phyloP scores from a whole-genome alignment of 148 eudicot genomes.

The Suaeda aralocaspica region DNA sequence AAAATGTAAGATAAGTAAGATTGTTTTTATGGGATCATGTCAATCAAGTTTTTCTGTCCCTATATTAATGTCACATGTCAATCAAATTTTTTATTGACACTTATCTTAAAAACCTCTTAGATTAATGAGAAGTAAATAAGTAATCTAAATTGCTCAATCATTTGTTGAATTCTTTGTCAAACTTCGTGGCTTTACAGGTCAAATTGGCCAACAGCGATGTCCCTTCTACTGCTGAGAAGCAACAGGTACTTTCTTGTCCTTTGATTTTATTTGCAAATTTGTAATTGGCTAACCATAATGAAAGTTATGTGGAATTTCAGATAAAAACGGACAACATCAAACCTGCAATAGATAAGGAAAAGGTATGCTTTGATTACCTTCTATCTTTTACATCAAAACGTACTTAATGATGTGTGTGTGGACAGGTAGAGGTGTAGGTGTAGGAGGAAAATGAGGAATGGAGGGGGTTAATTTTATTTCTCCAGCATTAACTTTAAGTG shows the following conservation, averaged over 20 bases:
- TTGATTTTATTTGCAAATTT: background rate
- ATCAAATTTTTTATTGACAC: no score
- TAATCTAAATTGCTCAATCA: background rate
- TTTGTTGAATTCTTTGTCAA: constrained; percentile 6
- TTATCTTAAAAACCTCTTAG: no score
- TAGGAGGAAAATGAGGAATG: no score
- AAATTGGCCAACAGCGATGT: constrained; percentile 17
- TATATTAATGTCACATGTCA: no score
- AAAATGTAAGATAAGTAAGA: no score
- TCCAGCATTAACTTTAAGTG: background rate
- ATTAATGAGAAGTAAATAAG: no score
- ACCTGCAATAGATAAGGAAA: background rate
- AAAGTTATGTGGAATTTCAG: constrained; percentile 17
- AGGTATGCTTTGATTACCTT: constrained; percentile 8
- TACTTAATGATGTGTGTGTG: no score
- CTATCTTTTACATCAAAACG: no score
- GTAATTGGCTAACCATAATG: constrained; percentile 7
- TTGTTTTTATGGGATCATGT: no score
- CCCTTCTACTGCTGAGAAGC: constrained; percentile 6
- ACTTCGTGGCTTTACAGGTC: constrained; percentile 9
- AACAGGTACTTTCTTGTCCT: constrained; percentile 15
- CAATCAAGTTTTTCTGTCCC: no score
- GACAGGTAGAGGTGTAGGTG: background rate
- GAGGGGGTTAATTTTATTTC: background rate
- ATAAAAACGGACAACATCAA: background rate